Conservation (phyloP, 2,329 filamentous ascomycete species). For the Microdochium bolleyi region DNA sequence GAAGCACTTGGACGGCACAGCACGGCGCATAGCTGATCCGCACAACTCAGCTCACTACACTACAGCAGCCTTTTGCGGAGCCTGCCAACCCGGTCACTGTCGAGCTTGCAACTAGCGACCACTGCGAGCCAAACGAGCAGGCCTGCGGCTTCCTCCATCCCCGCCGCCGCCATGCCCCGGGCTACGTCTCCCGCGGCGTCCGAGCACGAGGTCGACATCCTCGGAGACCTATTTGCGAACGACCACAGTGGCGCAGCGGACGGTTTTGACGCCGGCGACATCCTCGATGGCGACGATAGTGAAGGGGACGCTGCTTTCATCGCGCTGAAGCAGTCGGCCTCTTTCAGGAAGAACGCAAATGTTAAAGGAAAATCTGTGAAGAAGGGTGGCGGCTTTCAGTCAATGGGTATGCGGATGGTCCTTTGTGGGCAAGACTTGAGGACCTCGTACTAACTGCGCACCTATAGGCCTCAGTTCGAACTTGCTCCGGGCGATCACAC, state of each 20-base stretch:
- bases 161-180: slow-evolving; percentile 52
- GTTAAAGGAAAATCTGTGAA: slow-evolving; percentile 80
- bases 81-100: no score
- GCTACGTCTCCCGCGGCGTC: slow-evolving; percentile 75
- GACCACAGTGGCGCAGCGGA: slow-evolving; percentile 44
- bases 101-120: no score
- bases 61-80: no score
- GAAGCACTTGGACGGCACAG: no score
- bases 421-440: slow-evolving; percentile 1
- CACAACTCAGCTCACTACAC: no score
- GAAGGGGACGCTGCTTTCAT: slow-evolving; percentile 85
- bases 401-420: slow-evolving; percentile 57
- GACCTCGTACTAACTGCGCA: not conserved
- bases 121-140: no score
- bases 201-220: slow-evolving; percentile 88
- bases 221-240: slow-evolving; percentile 61
- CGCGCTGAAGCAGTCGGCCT: slow-evolving; percentile 75
- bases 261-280: slow-evolving; percentile 50
- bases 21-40: no score
- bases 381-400: slow-evolving; percentile 94
- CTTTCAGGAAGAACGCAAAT: slow-evolving; percentile 78
- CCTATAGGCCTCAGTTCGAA: slow-evolving; percentile 62
- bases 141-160: no score
- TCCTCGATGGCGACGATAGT: slow-evolving; percentile 51
- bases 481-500: slow-evolving; percentile 81